Evolutionary conservation across 441 rosid genomes (phyloP).

Genomic region (Pelargonium myrrhifolium): DNA sequence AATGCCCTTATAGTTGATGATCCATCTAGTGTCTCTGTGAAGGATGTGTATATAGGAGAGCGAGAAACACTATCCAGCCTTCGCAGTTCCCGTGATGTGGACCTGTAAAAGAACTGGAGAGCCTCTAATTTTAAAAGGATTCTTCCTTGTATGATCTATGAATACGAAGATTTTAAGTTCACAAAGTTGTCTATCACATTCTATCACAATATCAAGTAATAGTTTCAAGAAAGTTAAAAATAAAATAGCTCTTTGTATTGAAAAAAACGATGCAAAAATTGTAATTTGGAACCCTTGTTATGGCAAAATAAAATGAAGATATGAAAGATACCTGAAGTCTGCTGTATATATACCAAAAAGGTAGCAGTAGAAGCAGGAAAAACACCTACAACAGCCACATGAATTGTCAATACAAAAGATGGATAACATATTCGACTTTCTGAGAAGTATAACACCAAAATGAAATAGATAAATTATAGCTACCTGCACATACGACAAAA

Average conservation of each 20-base stretch:
- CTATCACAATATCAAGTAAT: neutral
- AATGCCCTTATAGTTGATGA: constrained; percentile 92
- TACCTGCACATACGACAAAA: constrained; percentile 93
- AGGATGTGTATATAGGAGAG: constrained; percentile 86
- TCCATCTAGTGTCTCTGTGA: constrained; percentile 88
- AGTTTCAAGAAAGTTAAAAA: neutral
- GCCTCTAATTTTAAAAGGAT: constrained; percentile 25
- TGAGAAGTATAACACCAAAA: constrained; percentile 6
- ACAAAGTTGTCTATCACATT: neutral
- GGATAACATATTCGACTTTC: constrained; percentile 8
- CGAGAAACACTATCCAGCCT: constrained; percentile 93
- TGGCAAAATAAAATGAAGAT: constrained; percentile 9
- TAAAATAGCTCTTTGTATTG: neutral
- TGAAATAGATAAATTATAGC: constrained; percentile 15
- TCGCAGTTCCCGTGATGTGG: constrained; percentile 91
- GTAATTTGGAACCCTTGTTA: constrained; percentile 12
- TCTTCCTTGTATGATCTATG: neutral
- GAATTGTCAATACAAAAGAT: constrained; percentile 11
- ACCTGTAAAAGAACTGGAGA: constrained; percentile 90
- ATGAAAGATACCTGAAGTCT: constrained; percentile 64
- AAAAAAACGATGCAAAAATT: neutral
- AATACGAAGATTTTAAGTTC: constrained; percentile 2
- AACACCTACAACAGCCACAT: constrained; percentile 44
- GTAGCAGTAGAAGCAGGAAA: constrained; percentile 74
- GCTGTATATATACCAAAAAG: constrained; percentile 92